A percentile compares a stretch with the other conserved stretches of the same genome.
Conservation (phyloP, 208 protist genomes). For the Porcisia hertigi region DNA sequence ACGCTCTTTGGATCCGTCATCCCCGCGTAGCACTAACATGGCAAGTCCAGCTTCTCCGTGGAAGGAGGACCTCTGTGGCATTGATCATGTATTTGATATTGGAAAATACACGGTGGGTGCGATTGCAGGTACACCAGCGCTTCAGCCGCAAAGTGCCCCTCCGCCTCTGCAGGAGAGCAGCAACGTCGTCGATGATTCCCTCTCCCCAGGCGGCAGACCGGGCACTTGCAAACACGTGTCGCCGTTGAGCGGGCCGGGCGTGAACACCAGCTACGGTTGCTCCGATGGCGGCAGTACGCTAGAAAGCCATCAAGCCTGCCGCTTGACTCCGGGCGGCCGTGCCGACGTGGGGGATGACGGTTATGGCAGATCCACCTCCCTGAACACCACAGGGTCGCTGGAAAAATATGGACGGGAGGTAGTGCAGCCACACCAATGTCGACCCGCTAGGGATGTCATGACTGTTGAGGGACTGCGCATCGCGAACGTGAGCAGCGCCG, state of each 20-base stretch:
- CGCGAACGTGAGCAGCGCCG: background rate
- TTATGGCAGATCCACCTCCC: background rate
- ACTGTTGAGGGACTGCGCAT: background rate
- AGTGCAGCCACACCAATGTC: background rate
- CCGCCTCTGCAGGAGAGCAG: background rate
- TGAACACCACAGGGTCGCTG: background rate
- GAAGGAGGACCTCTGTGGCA: background rate
- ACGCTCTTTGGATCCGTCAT: background rate
- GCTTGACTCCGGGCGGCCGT: slow-evolving; percentile 13
- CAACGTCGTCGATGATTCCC: too few species aligned
- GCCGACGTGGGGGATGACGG: slow-evolving; percentile 8
- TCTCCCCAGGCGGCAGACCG: background rate
- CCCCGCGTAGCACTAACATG: background rate
- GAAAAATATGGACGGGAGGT: background rate
- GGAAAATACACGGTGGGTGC: background rate
- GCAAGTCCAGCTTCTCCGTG: background rate
- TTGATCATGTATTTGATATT: background rate
- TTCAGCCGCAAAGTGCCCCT: background rate
- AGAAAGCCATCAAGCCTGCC: slow-evolving; percentile 12
- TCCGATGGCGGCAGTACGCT: slow-evolving; percentile 20
- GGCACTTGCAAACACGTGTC: slow-evolving; percentile 2
- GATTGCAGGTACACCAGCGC: background rate
- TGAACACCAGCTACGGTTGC: slow-evolving; percentile 38
- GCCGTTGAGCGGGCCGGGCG: slow-evolving; percentile 7
- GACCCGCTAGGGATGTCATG: background rate